These are phyloP conservation scores for Strobilomyces dryophilus DNA, from an alignment of 768 basidiomycete species.

Conservation along the genomic window DNA sequence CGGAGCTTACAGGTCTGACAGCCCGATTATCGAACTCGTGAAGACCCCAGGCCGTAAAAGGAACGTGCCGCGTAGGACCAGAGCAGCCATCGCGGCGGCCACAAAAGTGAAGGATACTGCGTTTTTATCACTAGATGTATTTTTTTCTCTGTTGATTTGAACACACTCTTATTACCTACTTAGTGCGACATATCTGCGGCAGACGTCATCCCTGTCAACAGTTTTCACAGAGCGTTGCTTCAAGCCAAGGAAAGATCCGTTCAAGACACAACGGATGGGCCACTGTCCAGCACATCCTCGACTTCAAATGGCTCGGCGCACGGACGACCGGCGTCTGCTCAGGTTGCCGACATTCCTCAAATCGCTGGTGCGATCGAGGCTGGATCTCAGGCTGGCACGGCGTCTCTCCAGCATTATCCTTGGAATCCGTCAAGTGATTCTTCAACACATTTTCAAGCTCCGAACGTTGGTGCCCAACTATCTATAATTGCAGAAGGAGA, in stretches of 20 bases:
- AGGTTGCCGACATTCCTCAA: slow-evolving; percentile 4
- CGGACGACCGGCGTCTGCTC: slow-evolving; percentile 1
- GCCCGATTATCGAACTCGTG: slow-evolving; percentile 72
- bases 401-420: slow-evolving; percentile 1
- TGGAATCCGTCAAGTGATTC: not conserved
- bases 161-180: slow-evolving; percentile 8
- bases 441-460: slow-evolving; percentile 19
- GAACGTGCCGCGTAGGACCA: slow-evolving; percentile 47
- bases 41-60: slow-evolving; percentile 82
- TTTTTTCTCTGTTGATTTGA: slow-evolving; percentile 2
- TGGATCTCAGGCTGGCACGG: not conserved
- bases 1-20: slow-evolving; percentile 24
- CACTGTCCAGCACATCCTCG: not conserved
- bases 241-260: slow-evolving; percentile 27
- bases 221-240: slow-evolving; percentile 44
- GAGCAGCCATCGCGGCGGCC: slow-evolving; percentile 35
- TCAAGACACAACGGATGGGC: not conserved
- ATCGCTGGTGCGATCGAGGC: slow-evolving; percentile 5
- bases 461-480: slow-evolving; percentile 39
- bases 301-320: not conserved
- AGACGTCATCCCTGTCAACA: slow-evolving; percentile 43
- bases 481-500: slow-evolving; percentile 75
- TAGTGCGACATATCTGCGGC: slow-evolving; percentile 35
- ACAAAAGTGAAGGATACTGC: slow-evolving; percentile 44
- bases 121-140: slow-evolving; percentile 45